Base-by-base conservation (phyloP, 257 asterid species). In the Primulina tabacum region DNA sequence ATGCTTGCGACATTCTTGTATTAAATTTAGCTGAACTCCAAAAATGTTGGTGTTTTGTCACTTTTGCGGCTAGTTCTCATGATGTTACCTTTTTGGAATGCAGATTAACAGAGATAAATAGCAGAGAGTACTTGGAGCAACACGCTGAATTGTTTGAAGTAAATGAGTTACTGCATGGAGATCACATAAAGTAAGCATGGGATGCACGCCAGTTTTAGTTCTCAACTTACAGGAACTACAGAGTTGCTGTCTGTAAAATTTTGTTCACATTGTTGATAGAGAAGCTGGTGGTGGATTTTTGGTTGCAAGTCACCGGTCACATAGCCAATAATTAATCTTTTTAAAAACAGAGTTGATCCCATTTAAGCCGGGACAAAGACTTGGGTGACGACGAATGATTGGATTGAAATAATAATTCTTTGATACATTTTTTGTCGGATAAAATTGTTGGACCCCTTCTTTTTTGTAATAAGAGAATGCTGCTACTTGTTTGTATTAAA, bases 71-170 rank as follows among this genome's bases (percentile, higher is more conserved):
- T 50, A 50, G 21, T 50, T 50, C 21, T 50, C 57, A 50, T 50
- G 57, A 2, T 14, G 7, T 50, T 20, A 17, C 28, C 71, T 20
- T n/a, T 68, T 62, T 70, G 64, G 62, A 38, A 33, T 73, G 77
- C 82, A 82, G 86, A 84, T 76, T 85, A 59, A 85, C 90, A 0
- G 90, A 91, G 81, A 89, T 89, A 90, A 92, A 92, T 29, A 89
- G 98, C 87, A 76, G 68, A 65, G 92, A 89, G 81, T 92, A 89
- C 77, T 75, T 89, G 73, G 94, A 87, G 73, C 96, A 86, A 30
- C 97, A 86, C 24, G 83, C 92, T 0, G 90, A 79, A 69, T 76
- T 73, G 63, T 67, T 79, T 72, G 53, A 74, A 79, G 18, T 53
- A 68, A 68, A 71, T 68, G 3, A 78, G 72, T 67, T 40, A 17